Base-by-base conservation (phyloP, 306 rosid species). In the Rubus idaeus region DNA sequence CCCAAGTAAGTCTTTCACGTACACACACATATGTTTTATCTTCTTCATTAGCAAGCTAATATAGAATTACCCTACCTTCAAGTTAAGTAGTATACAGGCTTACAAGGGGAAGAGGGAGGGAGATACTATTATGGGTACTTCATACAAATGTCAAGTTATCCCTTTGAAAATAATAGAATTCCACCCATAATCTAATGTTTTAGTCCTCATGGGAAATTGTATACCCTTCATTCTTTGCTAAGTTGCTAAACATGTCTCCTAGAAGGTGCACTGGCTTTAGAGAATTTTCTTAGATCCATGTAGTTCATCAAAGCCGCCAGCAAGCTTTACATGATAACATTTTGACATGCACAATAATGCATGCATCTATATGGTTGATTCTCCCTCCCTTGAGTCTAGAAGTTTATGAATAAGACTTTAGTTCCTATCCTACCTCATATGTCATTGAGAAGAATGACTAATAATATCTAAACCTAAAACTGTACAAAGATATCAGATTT, bases 1-100 rank as follows among this genome's bases (percentile, higher is more conserved):
- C 90, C 21, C 96, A 91, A 90, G 98, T 93, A 88, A 71, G 47
- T 44, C 70, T 84, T 49, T 74, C 53, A 82, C 56, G 14, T 13
- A 40, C 12, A 0, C 45, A 20, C 35, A 26, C 39, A 16, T 50
- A 39, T 20, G 26, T 21, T 20, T 30, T 57, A 16, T 60, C 6
- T 18, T 37, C 74, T 67, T 49, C 18, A 39, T n/a, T 13, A 55
- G 8, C 18, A 73, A n/a, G 23, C 20, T 14, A 37, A 37, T 26
- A 39, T 74, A 40, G 55, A 18, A 51, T 37, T n/a, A 2, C 23
- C 39, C 26, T 30, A 4, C 46, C 5, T 20, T 30, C 51, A 20
- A 17, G 30, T 9, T 37, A 7, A 18, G 49, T 39, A 39, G 6
- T 64, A 40, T 26, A 11, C 26, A 8, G 26, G 7, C 26, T 41